Percentiles rank a stretch among this genome's conserved stretches.
Conservation (phyloP, 129 eudicot species). For the Rutidosis leptorrhynchoides region DNA sequence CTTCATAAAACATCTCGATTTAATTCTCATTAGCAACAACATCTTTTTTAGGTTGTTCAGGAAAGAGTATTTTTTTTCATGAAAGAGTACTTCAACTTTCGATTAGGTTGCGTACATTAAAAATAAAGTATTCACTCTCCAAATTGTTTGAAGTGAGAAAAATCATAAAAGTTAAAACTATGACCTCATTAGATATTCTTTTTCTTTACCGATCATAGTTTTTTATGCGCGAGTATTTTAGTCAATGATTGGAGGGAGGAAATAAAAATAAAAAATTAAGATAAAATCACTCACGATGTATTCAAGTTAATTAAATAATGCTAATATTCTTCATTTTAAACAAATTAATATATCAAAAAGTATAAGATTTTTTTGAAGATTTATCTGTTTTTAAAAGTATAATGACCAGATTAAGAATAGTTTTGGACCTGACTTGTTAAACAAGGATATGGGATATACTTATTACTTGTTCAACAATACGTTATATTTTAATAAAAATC, state of each 20-base stretch:
- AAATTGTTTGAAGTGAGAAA: too few species aligned
- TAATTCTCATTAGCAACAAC: too few species aligned
- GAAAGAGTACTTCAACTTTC: too few species aligned
- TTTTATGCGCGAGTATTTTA: neutral
- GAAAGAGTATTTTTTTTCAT: too few species aligned
- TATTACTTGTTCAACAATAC: neutral
- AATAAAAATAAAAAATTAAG: neutral
- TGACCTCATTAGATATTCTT: conserved; percentile 22
- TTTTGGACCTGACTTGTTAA: neutral
- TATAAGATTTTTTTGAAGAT: neutral
- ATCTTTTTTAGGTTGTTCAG: too few species aligned
- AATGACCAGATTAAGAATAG: neutral
- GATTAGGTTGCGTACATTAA: too few species aligned
- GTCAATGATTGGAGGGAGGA: conserved; percentile 11
- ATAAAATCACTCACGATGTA: conserved; percentile 21
- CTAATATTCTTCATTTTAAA: too few species aligned
- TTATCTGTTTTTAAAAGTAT: neutral
- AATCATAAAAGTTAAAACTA: neutral
- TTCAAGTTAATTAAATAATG: too few species aligned
- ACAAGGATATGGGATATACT: neutral
- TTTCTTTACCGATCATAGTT: neutral
- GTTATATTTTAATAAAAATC: too few species aligned
- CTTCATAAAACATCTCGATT: too few species aligned
- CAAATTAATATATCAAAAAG: neutral
- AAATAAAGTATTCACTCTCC: too few species aligned